These are phyloP conservation scores for Batkoa obscura DNA, from an alignment of 371 early-diverging fungal species.

Conservation along the genomic window DNA sequence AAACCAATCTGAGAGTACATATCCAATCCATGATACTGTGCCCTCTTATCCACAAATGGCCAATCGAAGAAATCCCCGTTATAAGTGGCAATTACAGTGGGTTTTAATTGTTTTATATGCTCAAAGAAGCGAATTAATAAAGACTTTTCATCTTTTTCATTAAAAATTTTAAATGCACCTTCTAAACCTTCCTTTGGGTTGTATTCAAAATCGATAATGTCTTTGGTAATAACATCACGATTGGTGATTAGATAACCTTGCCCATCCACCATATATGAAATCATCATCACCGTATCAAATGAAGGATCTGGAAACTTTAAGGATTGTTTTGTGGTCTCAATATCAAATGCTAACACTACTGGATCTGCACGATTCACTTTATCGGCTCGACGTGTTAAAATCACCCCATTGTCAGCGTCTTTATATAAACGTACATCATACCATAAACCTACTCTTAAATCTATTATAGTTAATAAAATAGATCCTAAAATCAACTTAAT, in stretches of 20 bases:
- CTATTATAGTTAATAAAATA: constrained; percentile 25
- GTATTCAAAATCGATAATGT: constrained; percentile 97
- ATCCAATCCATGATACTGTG: constrained; percentile 56
- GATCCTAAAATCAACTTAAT: constrained; percentile 11
- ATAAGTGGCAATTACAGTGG: constrained; percentile 92
- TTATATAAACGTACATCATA: constrained; percentile 41
- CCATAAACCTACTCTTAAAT: constrained; percentile 93
- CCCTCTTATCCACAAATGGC: constrained; percentile 93
- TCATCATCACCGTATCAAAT: constrained; percentile 97
- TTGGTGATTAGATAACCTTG: constrained; percentile 98
- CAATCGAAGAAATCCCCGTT: constrained; percentile 99
- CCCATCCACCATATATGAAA: constrained; percentile 97
- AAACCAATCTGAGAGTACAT: constrained; percentile 81
- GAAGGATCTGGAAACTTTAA: constrained; percentile 95
- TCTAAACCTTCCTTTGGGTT: constrained; percentile 91
- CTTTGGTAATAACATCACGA: constrained; percentile 86
- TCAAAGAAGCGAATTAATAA: constrained; percentile 80
- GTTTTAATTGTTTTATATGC: constrained; percentile 71
- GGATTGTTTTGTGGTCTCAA: constrained; percentile 97
- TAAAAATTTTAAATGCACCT: constrained; percentile 93
- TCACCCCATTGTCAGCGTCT: constrained; percentile 30
- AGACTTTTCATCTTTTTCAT: constrained; percentile 75
- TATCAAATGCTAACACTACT: constrained; percentile 95
- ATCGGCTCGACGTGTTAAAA: constrained; percentile 44
- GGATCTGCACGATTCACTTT: constrained; percentile 92